phyloP scores from a whole-genome alignment of 441 rosid genomes.

The Corymbia citriodora region DNA sequence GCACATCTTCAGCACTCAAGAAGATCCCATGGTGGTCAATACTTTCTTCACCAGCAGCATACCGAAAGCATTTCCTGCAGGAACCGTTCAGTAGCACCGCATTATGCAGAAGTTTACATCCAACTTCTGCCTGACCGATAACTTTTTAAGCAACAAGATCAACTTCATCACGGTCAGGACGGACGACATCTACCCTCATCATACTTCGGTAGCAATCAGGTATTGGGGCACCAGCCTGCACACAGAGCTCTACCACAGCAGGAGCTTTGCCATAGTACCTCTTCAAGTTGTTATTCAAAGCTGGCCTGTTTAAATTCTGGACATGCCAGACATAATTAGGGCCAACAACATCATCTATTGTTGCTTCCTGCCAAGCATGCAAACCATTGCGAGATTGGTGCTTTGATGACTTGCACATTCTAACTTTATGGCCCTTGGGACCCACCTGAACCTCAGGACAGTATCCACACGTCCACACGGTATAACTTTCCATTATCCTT shows the following conservation, averaged over 20 bases:
- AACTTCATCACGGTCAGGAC: conserved; percentile 68
- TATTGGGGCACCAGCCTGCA: conserved; percentile 63
- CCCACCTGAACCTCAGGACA: conserved; percentile 91
- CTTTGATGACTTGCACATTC: conserved; percentile 74
- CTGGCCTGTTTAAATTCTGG: conserved; percentile 35
- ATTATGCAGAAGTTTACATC: not conserved
- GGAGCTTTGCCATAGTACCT: conserved; percentile 85
- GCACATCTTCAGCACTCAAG: not conserved
- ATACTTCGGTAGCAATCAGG: conserved; percentile 63
- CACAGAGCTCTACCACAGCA: conserved; percentile 72
- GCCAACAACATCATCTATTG: conserved; percentile 57
- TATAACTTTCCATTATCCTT: conserved; percentile 55
- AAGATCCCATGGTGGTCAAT: not conserved
- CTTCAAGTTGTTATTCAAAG: conserved; percentile 55
- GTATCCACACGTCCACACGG: conserved; percentile 73
- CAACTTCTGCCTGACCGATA: not conserved
- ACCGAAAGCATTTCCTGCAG: not conserved
- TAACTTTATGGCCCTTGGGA: conserved; percentile 83
- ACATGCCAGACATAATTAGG: conserved; percentile 88
- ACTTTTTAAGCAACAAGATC: conserved; percentile 65
- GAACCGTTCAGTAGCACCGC: not conserved
- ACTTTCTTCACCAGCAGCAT: not conserved
- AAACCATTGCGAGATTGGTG: conserved; percentile 76
- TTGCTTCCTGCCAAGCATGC: conserved; percentile 93
- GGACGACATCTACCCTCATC: conserved; percentile 85